Evolutionary conservation across 192 early-diverging fungal genomes (phyloP).

Genomic region (Coemansia sp.): DNA sequence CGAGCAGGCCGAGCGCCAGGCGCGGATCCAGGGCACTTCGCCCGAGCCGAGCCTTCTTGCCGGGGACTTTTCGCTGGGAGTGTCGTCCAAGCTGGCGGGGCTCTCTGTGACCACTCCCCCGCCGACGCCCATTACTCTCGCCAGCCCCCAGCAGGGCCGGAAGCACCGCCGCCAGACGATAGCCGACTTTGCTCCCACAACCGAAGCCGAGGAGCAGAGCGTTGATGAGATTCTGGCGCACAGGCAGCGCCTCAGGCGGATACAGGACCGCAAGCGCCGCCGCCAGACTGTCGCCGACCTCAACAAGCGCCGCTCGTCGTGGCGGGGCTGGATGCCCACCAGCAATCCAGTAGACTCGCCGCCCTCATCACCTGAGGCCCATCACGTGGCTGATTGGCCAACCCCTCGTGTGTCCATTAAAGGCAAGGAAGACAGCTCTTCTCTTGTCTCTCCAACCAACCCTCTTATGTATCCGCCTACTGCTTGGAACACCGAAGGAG

Average conservation of each 20-base stretch:
- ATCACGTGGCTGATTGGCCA: background rate
- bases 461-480: conserved; percentile 27
- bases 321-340: conserved; percentile 49
- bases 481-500: conserved; percentile 8
- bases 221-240: conserved; percentile 27
- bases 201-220: background rate
- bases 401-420: background rate
- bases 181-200: background rate
- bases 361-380: conserved; percentile 6
- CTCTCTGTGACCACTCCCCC: background rate
- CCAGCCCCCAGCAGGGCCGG: background rate
- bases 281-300: conserved; percentile 44
- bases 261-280: conserved; percentile 51
- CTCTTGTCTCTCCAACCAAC: background rate
- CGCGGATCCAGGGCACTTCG: conserved; percentile 16
- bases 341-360: conserved; percentile 23
- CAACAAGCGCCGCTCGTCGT: conserved; percentile 50
- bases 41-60: background rate
- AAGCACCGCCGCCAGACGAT: conserved; percentile 29
- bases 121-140: background rate
- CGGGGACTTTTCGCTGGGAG: background rate
- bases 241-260: conserved; percentile 37
- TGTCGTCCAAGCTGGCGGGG: background rate
- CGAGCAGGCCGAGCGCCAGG: conserved; percentile 47
- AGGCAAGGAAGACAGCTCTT: background rate